Percentiles rank a stretch among this genome's conserved stretches.
Evolutionary conservation across 1,139 yeast genomes (phyloP).

Genomic region (Hemisphaericaspora subhashii): DNA sequence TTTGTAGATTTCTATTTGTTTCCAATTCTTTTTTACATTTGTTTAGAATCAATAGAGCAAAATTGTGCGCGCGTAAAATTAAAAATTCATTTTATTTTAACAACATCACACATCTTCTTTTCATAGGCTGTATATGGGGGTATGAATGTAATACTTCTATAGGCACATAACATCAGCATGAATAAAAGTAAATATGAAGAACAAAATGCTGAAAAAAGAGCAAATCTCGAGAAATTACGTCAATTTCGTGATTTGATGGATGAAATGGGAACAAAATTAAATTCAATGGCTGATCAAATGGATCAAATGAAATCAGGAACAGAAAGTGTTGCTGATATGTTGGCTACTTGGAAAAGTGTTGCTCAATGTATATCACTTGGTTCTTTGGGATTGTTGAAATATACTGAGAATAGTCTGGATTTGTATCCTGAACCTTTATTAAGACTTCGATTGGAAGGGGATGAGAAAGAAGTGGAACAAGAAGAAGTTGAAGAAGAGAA

Average conservation of each 20-base stretch:
- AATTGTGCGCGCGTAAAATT: no score
- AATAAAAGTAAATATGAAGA: not conserved
- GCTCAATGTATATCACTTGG: conserved; percentile 68
- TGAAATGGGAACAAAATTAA: conserved; percentile 47
- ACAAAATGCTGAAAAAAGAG: conserved; percentile 43
- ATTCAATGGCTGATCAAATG: conserved; percentile 47
- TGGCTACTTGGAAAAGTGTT: conserved; percentile 72
- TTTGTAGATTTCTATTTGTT: no score
- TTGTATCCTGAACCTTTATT: conserved; percentile 62
- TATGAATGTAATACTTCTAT: no score
- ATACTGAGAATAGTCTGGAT: conserved; percentile 41
- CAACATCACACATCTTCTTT: no score
- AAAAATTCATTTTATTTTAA: no score
- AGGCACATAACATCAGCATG: not conserved
- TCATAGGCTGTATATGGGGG: no score
- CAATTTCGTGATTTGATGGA: conserved; percentile 52
- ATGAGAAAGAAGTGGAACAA: conserved; percentile 11
- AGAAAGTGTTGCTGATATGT: conserved; percentile 52
- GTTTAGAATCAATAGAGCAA: no score
- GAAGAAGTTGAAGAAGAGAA: conserved; percentile 10
- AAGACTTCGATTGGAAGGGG: conserved; percentile 53
- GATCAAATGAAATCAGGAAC: conserved; percentile 58
- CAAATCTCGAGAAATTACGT: conserved; percentile 52
- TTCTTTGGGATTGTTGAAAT: conserved; percentile 54
- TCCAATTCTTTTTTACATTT: no score